Evolutionary conservation across 495 filamentous ascomycete species (phyloP).

Genomic region (Trichocladium uniseriatum): DNA sequence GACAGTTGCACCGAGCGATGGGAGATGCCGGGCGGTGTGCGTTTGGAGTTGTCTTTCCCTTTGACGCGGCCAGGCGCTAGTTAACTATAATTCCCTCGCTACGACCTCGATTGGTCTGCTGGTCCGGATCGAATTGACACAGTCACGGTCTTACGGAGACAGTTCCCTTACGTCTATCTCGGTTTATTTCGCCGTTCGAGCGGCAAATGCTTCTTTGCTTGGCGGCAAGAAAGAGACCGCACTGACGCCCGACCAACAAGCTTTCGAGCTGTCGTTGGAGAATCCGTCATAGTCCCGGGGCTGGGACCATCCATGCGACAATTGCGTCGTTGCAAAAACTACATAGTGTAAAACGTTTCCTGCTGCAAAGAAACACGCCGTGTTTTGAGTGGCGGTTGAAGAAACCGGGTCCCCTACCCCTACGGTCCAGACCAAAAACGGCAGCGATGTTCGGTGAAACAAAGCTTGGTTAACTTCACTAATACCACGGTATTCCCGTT

Average conservation of each 20-base stretch:
- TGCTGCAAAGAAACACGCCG: constrained; percentile 3
- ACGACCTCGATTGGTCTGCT: not conserved
- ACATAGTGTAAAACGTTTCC: not conserved
- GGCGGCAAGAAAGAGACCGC: constrained; percentile 6
- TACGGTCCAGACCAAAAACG: constrained; percentile 2
- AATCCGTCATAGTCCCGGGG: constrained; percentile 15
- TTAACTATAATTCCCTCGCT: not conserved
- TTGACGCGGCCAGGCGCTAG: not conserved
- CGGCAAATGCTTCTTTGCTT: not conserved
- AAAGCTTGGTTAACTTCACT: not conserved
- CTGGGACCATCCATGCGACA: constrained; percentile 16
- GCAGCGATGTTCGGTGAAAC: not conserved
- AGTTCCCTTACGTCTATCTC: not conserved
- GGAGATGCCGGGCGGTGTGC: not conserved
- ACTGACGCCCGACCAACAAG: constrained; percentile 19
- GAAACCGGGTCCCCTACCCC: too few relatives aligned
- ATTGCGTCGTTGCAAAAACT: constrained; percentile 13
- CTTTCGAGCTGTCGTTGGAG: constrained; percentile 14
- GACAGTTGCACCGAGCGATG: too few relatives aligned
- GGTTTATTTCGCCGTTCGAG: not conserved
- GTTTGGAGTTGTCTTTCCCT: not conserved
- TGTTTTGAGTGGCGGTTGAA: constrained; percentile 7
- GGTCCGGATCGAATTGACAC: not conserved
- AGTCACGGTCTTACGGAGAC: not conserved
- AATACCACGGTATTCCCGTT: not conserved